These are phyloP conservation scores for Nothophytophthora sp. DNA, from an alignment of 352 stramenopile genomes.

Conservation along the genomic window DNA sequence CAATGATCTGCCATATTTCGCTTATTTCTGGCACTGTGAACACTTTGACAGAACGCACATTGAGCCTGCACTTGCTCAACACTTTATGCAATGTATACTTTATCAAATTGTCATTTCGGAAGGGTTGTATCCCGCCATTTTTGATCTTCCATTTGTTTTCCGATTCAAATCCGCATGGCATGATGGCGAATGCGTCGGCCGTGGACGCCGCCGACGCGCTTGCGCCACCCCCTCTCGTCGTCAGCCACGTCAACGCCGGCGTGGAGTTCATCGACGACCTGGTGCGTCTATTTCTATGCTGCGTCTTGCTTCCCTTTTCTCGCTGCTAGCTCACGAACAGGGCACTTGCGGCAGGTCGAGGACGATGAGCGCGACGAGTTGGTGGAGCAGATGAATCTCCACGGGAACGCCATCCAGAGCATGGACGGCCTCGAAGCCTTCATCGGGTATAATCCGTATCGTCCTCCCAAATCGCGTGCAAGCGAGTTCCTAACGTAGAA, in stretches of 20 bases:
- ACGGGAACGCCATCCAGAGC: conserved; percentile 64
- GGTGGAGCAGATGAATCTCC: conserved; percentile 77
- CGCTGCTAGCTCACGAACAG: too few relatives aligned
- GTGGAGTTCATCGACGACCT: conserved; percentile 44
- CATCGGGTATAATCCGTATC: conserved; percentile 37
- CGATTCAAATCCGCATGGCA: conserved; percentile 5
- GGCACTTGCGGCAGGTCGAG: conserved; percentile 20
- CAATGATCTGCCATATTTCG: too few relatives aligned
- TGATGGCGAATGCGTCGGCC: conserved; percentile 5
- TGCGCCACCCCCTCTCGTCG: conserved; percentile 8
- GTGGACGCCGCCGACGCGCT: conserved; percentile 2
- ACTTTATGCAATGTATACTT: not conserved
- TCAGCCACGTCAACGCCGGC: conserved; percentile 43
- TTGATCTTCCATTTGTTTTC: too few relatives aligned
- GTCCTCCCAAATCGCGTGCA: too few relatives aligned
- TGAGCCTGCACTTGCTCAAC: too few relatives aligned
- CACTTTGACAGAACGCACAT: too few relatives aligned
- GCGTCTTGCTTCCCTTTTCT: not conserved
- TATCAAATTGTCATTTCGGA: not conserved
- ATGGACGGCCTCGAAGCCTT: conserved; percentile 75
- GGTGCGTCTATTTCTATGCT: conserved; percentile 7
- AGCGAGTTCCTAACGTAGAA: not conserved
- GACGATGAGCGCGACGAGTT: conserved; percentile 42
- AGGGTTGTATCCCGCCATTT: not conserved
- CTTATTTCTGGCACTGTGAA: too few relatives aligned